These are phyloP conservation scores for Astraeus odoratus DNA, from an alignment of 768 basidiomycete species.

Conservation along the genomic window DNA sequence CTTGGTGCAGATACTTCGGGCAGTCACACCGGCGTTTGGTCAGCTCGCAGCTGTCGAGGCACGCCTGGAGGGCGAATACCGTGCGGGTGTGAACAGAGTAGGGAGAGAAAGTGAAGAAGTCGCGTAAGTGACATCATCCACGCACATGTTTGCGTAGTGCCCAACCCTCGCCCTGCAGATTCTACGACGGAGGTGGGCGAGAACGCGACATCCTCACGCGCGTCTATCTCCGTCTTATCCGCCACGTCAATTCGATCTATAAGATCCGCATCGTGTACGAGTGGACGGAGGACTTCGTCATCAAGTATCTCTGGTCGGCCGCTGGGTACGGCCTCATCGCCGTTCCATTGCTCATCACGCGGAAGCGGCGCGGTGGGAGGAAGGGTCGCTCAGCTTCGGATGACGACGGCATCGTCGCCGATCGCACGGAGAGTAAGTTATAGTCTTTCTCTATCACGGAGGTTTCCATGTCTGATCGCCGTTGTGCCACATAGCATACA, in stretches of 20 bases:
- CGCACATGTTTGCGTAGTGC: neutral
- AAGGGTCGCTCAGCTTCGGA: conserved; percentile 6
- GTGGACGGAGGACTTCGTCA: conserved; percentile 96
- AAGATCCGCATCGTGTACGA: conserved; percentile 90
- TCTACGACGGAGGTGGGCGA: conserved; percentile 83
- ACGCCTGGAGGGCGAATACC: conserved; percentile 83
- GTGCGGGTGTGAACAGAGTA: conserved; percentile 78
- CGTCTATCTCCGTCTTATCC: conserved; percentile 75
- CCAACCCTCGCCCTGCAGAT: conserved; percentile 39
- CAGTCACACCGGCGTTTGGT: conserved; percentile 91
- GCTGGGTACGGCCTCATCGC: conserved; percentile 89
- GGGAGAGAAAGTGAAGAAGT: conserved; percentile 90
- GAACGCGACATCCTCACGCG: conserved; percentile 77
- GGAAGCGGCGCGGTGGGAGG: conserved; percentile 25
- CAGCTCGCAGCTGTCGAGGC: conserved; percentile 84
- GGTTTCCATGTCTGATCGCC: neutral
- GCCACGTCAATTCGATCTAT: conserved; percentile 88
- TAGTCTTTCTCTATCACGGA: neutral
- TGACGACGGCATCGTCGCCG: conserved; percentile 34
- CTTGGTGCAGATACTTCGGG: conserved; percentile 49
- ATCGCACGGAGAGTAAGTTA: conserved; percentile 42
- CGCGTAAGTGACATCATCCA: conserved; percentile 47
- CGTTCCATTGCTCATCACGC: conserved; percentile 76
- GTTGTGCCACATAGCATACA: conserved; percentile 51
- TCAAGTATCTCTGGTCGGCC: conserved; percentile 95